Evolutionary conservation across 2,329 filamentous ascomycete species (phyloP).

Genomic region (Fusarium xyrophilum): DNA sequence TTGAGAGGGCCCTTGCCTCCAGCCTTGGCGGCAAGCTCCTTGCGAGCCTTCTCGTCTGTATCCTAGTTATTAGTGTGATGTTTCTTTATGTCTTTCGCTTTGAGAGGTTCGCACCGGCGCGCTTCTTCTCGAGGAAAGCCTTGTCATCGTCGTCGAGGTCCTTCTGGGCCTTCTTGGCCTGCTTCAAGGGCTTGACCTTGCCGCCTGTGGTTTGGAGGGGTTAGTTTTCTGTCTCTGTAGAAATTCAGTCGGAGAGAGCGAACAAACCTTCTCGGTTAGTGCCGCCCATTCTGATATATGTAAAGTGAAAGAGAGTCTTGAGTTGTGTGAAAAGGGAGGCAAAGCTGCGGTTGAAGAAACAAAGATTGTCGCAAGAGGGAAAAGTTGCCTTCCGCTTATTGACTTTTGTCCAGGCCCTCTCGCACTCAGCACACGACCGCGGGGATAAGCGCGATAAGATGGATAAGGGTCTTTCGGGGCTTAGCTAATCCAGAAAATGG

Average conservation of each 20-base stretch:
- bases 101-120: slow-evolving; percentile 68
- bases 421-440: slow-evolving; percentile 8
- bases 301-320: slow-evolving; percentile 7
- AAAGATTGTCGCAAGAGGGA: slow-evolving; percentile 32
- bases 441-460: slow-evolving; percentile 32
- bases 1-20: slow-evolving; percentile 89
- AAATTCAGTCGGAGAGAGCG: not conserved
- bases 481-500: slow-evolving; percentile 36
- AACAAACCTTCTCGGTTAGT: slow-evolving; percentile 49
- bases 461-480: slow-evolving; percentile 34
- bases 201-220: slow-evolving; percentile 62
- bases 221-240: slow-evolving; percentile 17
- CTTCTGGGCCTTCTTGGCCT: slow-evolving; percentile 82
- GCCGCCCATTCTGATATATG: slow-evolving; percentile 48
- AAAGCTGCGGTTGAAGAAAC: slow-evolving; percentile 20
- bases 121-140: slow-evolving; percentile 84
- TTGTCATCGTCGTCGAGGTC: slow-evolving; percentile 88
- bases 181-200: slow-evolving; percentile 86
- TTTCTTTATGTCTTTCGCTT: accelerated
- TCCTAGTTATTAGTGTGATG: slow-evolving; percentile 15
- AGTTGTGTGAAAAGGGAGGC: slow-evolving; percentile 12
- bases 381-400: slow-evolving; percentile 39
- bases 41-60: slow-evolving; percentile 81
- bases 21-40: slow-evolving; percentile 81
- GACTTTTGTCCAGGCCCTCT: slow-evolving; percentile 28